These are phyloP conservation scores for Taphrina confusa DNA, from an alignment of 1,139 yeast species.

Conservation along the genomic window DNA sequence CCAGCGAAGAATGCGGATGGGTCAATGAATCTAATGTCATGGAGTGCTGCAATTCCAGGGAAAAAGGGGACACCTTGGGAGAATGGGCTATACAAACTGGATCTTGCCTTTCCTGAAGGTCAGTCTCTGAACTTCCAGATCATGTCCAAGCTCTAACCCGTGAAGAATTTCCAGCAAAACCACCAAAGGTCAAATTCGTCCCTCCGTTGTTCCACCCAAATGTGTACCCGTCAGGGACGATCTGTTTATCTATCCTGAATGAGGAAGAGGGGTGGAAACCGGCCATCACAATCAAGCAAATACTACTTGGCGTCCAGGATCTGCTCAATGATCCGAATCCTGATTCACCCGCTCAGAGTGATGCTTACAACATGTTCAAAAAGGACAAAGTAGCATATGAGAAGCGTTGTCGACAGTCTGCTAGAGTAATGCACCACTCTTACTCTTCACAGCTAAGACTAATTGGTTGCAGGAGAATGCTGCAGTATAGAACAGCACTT, in stretches of 20 bases:
- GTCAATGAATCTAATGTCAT: slow-evolving; percentile 72
- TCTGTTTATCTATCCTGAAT: slow-evolving; percentile 86
- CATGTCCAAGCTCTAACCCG: neutral
- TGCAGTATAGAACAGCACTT: neutral
- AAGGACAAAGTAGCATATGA: slow-evolving; percentile 62
- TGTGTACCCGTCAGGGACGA: slow-evolving; percentile 94
- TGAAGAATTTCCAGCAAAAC: slow-evolving; percentile 9
- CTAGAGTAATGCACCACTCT: slow-evolving; percentile 6
- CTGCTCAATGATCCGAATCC: slow-evolving; percentile 87
- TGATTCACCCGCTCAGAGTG: slow-evolving; percentile 95
- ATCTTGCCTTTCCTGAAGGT: slow-evolving; percentile 70
- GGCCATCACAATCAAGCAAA: slow-evolving; percentile 86
- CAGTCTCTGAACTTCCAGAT: slow-evolving; percentile 27
- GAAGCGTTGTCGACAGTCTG: slow-evolving; percentile 45
- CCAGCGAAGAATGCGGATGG: slow-evolving; percentile 81
- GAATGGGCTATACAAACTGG: slow-evolving; percentile 83
- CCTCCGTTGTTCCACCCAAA: slow-evolving; percentile 92
- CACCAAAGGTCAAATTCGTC: slow-evolving; percentile 56
- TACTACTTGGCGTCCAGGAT: slow-evolving; percentile 89
- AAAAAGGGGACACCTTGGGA: slow-evolving; percentile 84
- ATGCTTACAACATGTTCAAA: slow-evolving; percentile 81
- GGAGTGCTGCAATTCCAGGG: slow-evolving; percentile 98
- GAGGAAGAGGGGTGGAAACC: slow-evolving; percentile 99
- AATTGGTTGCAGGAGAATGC: slow-evolving; percentile 6
- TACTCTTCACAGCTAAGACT: neutral